Conservation (phyloP, 2,329 filamentous ascomycete species). For the Trichoderma atroviride region DNA sequence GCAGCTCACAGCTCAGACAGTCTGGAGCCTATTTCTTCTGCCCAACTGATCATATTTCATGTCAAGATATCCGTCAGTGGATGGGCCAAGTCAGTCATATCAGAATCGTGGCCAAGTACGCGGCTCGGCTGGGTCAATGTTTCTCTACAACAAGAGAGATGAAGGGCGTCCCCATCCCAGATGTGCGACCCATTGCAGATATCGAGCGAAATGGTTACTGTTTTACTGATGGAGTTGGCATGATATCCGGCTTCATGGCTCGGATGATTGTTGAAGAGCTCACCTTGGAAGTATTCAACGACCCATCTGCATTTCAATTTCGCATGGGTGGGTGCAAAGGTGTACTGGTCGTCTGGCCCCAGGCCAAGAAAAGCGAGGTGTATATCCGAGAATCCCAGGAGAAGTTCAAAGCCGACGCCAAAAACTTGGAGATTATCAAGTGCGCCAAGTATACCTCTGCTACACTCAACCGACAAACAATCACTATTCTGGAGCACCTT, state of each 20-base stretch:
- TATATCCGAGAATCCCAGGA: constrained; percentile 82
- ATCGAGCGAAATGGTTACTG: constrained; percentile 67
- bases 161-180: constrained; percentile 61
- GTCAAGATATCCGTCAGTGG: constrained; percentile 76
- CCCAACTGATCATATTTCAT: constrained; percentile 65
- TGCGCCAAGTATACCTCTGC: constrained; percentile 76
- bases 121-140: constrained; percentile 87
- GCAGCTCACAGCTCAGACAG: constrained; percentile 92
- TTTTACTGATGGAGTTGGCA: constrained; percentile 93
- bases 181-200: constrained; percentile 66
- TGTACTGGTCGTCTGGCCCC: constrained; percentile 74
- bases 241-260: constrained; percentile 80
- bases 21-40: constrained; percentile 93
- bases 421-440: constrained; percentile 81
- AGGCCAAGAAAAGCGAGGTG: constrained; percentile 67
- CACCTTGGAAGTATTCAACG: constrained; percentile 56
- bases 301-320: constrained; percentile 87
- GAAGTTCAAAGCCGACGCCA: constrained; percentile 76
- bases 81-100: constrained; percentile 88
- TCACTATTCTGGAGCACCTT: constrained; percentile 78
- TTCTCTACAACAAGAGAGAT: constrained; percentile 90
- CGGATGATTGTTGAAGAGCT: constrained; percentile 73
- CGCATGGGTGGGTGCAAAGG: constrained; percentile 92
- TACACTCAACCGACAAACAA: constrained; percentile 86
- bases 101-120: constrained; percentile 82